These are phyloP conservation scores for Marchantia paleacea DNA, from an alignment of 225 moss, liverwort and hornwort genomes.

Conservation along the genomic window DNA sequence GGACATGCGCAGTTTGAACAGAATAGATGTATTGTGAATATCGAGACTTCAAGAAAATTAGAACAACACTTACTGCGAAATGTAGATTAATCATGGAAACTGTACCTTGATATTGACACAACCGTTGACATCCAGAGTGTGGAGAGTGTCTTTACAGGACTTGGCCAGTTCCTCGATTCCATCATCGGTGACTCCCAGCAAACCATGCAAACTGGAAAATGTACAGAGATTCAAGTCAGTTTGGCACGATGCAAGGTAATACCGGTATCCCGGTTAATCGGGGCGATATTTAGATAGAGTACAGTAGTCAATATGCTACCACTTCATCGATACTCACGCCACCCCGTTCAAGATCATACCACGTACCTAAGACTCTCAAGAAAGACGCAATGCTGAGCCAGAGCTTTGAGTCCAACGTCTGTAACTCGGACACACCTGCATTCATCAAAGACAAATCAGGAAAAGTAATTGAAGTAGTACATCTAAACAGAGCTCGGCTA, in stretches of 20 bases:
- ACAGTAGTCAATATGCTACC: neutral
- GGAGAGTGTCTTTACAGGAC: constrained; percentile 64
- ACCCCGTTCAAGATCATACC: neutral
- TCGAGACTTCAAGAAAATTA: too few species aligned
- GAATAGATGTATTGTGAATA: too few species aligned
- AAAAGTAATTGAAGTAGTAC: neutral
- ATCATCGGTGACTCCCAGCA: constrained; percentile 81
- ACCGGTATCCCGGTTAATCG: too few species aligned
- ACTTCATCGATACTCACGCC: neutral
- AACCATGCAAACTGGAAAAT: constrained; percentile 79
- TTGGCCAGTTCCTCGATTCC: constrained; percentile 65
- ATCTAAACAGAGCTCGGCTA: neutral
- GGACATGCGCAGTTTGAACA: neutral
- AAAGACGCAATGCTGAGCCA: constrained; percentile 57
- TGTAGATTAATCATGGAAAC: too few species aligned
- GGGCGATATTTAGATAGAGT: too few species aligned
- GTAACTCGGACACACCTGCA: constrained; percentile 86
- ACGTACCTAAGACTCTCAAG: constrained; percentile 72
- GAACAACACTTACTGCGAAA: too few species aligned
- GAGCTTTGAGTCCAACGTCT: constrained; percentile 67
- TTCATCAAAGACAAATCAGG: neutral
- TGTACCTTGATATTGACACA: constrained; percentile 84
- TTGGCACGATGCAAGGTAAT: neutral
- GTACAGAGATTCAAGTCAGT: neutral
- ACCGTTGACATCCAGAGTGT: constrained; percentile 84